Evolutionary conservation across 2,329 filamentous ascomycete species (phyloP), one percentile per base, ranked within the genome.

Genomic region (Colletotrichum magnum): DNA sequence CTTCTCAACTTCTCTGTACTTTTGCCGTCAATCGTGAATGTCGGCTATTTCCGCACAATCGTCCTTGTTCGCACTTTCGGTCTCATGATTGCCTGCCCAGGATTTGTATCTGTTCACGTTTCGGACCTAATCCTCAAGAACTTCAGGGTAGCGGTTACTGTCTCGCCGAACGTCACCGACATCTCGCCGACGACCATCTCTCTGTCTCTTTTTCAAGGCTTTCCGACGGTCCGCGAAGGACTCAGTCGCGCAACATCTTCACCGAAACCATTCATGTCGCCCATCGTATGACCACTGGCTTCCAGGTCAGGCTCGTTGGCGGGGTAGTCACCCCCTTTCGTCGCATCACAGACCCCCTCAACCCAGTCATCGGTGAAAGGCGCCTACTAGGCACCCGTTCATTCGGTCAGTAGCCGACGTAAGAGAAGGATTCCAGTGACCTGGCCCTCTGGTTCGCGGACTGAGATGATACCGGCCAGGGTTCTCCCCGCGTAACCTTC

Each of bases 341-440:
- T 45, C 16, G 36, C 36, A 24, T 52, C 62, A 36, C 36, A 26
- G 45, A 10, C 10, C 13, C 24, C 45, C 24, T 48, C 50, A 41
- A 56, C 13, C 45, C 36, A 69, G 67, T 67, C 62, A 48, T 50
- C 63, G 62, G 62, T 47, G 50, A 36, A 60, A 57, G 43, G 18
- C 47, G 15, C 39, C 36, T 24, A 47, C 32, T 32, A 61, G 62
- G 62, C 51, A 60, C 51, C 57, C 51, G 26, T 15, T 21, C 47
- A 16, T 41, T 56, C 51, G 56, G 62, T 41, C 51, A 60, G 56
- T 51, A 48, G 18, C 32, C 50, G 41, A 41, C 36, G 24, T 16
- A 15, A 26, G n/a, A 12, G 28, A 16, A 43, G 16, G 50, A 6
- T 45, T 21, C 26, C 13, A 51, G 50, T 51, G 51, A 48, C 43